These are phyloP conservation scores for Verruconis gallopava DNA, from an alignment of 2,329 filamentous ascomycete species.

Conservation along the genomic window DNA sequence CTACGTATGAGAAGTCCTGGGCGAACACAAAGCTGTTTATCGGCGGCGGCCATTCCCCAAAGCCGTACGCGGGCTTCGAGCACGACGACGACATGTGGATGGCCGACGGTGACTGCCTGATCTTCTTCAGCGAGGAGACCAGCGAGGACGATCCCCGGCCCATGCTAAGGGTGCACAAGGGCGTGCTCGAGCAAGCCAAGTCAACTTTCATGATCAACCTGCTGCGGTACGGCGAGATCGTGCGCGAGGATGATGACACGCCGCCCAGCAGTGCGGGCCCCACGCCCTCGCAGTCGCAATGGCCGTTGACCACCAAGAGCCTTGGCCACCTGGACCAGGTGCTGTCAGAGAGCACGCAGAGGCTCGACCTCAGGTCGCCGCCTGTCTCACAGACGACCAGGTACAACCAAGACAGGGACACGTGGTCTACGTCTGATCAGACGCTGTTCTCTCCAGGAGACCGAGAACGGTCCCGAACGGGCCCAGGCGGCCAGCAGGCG, in stretches of 20 bases:
- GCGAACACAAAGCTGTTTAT: conserved; percentile 23
- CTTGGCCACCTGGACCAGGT: conserved; percentile 10
- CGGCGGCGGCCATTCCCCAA: conserved; percentile 18
- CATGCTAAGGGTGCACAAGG: conserved; percentile 22
- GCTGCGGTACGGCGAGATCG: conserved; percentile 23
- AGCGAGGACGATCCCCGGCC: conserved; percentile 23
- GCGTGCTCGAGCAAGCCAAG: conserved; percentile 23
- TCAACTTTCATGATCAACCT: conserved; percentile 26
- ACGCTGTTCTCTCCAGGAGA: not conserved
- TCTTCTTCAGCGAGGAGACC: conserved; percentile 27
- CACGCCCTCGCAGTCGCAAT: not conserved
- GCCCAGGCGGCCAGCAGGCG: not conserved
- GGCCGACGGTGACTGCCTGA: conserved; percentile 20
- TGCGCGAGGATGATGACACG: conserved; percentile 17
- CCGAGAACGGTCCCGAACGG: not conserved
- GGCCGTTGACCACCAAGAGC: conserved; percentile 6
- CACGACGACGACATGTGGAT: conserved; percentile 26
- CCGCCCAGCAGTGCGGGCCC: conserved; percentile 4
- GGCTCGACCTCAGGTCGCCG: not conserved
- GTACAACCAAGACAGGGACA: conserved; percentile 4
- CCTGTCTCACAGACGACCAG: not conserved
- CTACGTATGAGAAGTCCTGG: conserved; percentile 5
- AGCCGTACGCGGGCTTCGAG: conserved; percentile 25
- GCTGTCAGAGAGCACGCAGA: not conserved
- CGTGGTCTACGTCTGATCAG: conserved; percentile 9